Conservation (phyloP, 106 monocot genomes). For the Dendrobium catenatum region DNA sequence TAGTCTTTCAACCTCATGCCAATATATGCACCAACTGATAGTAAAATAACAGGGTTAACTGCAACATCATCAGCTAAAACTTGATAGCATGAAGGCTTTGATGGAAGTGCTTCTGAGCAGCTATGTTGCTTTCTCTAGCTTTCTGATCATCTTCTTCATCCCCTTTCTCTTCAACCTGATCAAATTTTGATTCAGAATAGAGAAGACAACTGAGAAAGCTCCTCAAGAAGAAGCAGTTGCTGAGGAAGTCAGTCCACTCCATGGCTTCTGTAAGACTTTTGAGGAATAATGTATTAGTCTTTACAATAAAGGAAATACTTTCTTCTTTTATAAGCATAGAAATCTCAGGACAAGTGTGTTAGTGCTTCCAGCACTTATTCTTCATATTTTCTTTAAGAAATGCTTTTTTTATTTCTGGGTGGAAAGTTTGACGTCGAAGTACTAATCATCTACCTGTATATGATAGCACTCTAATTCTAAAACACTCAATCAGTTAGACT, state of each 20-base stretch:
- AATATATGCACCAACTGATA: too few relatives aligned
- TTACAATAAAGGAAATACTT: neutral
- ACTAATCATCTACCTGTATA: too few relatives aligned
- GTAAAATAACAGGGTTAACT: neutral
- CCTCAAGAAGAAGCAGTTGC: neutral
- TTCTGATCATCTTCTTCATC: neutral
- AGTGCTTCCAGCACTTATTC: too few relatives aligned
- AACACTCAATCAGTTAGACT: too few relatives aligned
- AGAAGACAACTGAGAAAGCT: neutral
- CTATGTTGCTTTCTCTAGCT: neutral
- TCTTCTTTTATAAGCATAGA: too few relatives aligned
- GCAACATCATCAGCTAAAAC: neutral
- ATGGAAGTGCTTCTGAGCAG: slow-evolving; percentile 9
- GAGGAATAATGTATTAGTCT: neutral
- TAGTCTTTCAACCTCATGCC: too few relatives aligned
- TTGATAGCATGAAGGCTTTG: neutral
- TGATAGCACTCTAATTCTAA: too few relatives aligned
- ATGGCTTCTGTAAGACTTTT: neutral
- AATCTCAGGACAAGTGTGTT: too few relatives aligned
- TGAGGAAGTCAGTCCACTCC: neutral
- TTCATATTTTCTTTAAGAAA: too few relatives aligned
- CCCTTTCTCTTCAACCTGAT: neutral
- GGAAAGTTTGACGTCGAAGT: too few relatives aligned
- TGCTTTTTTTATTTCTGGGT: too few relatives aligned
- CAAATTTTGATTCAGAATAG: neutral